phyloP scores from a whole-genome alignment of 495 filamentous ascomycete species.

The Friedmanniomyces simplex region DNA sequence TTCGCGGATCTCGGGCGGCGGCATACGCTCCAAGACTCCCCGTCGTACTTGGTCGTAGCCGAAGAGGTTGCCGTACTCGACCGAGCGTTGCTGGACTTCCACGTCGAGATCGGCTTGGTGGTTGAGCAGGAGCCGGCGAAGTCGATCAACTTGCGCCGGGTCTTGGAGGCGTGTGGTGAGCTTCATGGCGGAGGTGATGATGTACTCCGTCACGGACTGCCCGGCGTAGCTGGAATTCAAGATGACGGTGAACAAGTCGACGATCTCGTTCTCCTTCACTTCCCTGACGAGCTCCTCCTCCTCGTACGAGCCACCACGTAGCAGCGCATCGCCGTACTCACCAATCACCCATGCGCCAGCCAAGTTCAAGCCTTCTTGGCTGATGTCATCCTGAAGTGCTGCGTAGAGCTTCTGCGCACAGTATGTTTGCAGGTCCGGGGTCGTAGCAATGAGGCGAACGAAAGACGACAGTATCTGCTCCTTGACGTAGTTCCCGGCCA shows the following conservation, averaged over 20 bases:
- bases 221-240: slow-evolving; percentile 87
- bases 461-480: slow-evolving; percentile 97
- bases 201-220: slow-evolving; percentile 85
- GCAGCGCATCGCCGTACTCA: slow-evolving; percentile 84
- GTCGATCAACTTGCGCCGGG: slow-evolving; percentile 68
- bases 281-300: slow-evolving; percentile 87
- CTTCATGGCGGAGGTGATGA: slow-evolving; percentile 90
- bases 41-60: slow-evolving; percentile 74
- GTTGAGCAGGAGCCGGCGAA: slow-evolving; percentile 63
- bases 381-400: slow-evolving; percentile 86
- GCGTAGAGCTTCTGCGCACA: slow-evolving; percentile 90
- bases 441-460: slow-evolving; percentile 87
- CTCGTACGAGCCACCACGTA: slow-evolving; percentile 84
- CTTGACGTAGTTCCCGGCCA: slow-evolving; percentile 94
- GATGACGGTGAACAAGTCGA: slow-evolving; percentile 84
- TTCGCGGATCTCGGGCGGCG: slow-evolving; percentile 89
- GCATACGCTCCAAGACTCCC: slow-evolving; percentile 95
- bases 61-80: slow-evolving; percentile 92
- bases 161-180: slow-evolving; percentile 82
- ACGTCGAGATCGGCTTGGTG: slow-evolving; percentile 78
- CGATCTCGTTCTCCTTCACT: slow-evolving; percentile 78
- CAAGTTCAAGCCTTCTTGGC: slow-evolving; percentile 86
- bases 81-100: slow-evolving; percentile 89
- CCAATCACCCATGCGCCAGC: slow-evolving; percentile 98
- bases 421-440: slow-evolving; percentile 89